phyloP scores from a whole-genome alignment of 2,329 filamentous ascomycete species.

The Penicillium polonicum region DNA sequence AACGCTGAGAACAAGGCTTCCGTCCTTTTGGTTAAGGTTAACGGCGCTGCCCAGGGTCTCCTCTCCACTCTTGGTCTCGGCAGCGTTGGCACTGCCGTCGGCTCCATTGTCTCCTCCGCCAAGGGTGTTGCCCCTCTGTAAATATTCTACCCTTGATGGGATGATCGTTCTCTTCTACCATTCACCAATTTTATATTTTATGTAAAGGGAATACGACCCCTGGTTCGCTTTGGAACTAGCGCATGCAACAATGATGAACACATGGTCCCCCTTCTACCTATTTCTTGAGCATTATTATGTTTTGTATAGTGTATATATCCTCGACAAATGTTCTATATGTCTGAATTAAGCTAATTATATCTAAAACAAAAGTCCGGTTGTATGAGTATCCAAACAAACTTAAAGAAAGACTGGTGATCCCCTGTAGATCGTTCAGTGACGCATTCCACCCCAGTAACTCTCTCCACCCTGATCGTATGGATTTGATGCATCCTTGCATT shows the following conservation, averaged over 20 bases:
- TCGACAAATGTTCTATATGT: neutral
- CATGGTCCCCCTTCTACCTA: neutral
- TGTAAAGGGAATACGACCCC: neutral
- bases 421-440: neutral
- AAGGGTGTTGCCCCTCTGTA: constrained; percentile 10
- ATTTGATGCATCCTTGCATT: constrained; percentile 39
- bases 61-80: too few relatives aligned
- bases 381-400: too few relatives aligned
- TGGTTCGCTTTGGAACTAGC: neutral
- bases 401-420: too few relatives aligned
- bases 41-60: neutral
- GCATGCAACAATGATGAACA: neutral
- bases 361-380: neutral
- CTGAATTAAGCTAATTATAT: neutral
- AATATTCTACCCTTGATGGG: constrained; percentile 18
- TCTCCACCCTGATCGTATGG: constrained; percentile 24
- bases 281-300: neutral
- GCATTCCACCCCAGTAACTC: constrained; percentile 30
- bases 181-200: neutral
- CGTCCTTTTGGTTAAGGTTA: constrained; percentile 20
- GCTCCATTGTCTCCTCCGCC: constrained; percentile 14
- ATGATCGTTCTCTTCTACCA: constrained; percentile 20
- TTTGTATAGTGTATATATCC: constrained; percentile 2
- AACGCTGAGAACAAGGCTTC: constrained; percentile 14
- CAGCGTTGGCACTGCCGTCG: constrained; percentile 5